Conservation (phyloP, 1,139 yeast species). For the Tardiomyces digboiensis region DNA sequence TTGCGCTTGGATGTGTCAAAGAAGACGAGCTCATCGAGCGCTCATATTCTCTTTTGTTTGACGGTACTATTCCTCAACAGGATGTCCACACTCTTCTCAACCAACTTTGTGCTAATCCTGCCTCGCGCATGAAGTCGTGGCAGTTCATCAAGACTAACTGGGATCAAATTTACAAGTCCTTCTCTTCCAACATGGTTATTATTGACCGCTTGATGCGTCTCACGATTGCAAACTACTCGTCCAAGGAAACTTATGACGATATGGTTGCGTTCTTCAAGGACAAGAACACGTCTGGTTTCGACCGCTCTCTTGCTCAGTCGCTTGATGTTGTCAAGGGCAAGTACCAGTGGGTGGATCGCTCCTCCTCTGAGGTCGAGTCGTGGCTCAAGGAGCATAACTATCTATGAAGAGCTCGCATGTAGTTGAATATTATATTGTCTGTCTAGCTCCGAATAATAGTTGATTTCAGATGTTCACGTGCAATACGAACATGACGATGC, state of each 20-base stretch:
- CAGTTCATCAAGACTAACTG: constrained; percentile 70
- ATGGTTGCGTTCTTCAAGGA: constrained; percentile 49
- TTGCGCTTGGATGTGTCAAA: constrained; percentile 63
- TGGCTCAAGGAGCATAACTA: constrained; percentile 25
- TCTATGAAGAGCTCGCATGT: background rate
- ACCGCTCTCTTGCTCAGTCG: constrained; percentile 63
- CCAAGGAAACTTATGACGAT: constrained; percentile 45
- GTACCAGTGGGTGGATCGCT: constrained; percentile 59
- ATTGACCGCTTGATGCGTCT: constrained; percentile 62
- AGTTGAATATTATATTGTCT: too few species aligned
- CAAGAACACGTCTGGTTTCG: constrained; percentile 63
- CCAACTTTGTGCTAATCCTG: constrained; percentile 52
- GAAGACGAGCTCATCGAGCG: constrained; percentile 48
- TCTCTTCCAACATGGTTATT: constrained; percentile 81
- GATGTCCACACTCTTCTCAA: constrained; percentile 66
- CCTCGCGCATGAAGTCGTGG: constrained; percentile 64
- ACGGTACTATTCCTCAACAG: constrained; percentile 66
- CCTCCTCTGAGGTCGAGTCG: constrained; percentile 39
- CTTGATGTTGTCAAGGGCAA: constrained; percentile 57
- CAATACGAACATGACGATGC: background rate
- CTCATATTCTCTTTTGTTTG: constrained; percentile 51
- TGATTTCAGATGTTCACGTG: too few species aligned
- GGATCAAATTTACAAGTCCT: constrained; percentile 50
- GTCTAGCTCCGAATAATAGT: too few species aligned
- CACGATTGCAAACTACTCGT: constrained; percentile 57